These are phyloP conservation scores for Hawksworthiomyces lignivorus DNA, from an alignment of 2,329 filamentous ascomycete species.

Conservation along the genomic window DNA sequence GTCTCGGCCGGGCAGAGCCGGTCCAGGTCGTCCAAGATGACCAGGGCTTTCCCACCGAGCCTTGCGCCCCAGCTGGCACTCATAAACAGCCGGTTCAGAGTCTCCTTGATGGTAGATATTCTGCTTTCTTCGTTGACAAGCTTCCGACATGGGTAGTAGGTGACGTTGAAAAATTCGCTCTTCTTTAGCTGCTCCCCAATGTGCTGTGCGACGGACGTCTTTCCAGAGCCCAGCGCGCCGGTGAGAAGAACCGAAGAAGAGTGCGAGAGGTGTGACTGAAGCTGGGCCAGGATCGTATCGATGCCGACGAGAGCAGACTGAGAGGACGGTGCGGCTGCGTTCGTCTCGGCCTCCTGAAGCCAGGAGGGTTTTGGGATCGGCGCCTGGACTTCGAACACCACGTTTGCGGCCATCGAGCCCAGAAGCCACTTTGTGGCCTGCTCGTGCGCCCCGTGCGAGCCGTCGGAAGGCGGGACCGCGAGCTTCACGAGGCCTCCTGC, in stretches of 20 bases:
- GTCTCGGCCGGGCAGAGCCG: slow-evolving; percentile 89
- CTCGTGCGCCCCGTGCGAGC: slow-evolving; percentile 21
- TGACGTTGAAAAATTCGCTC: slow-evolving; percentile 69
- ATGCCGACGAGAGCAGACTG: slow-evolving; percentile 68
- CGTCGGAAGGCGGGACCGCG: slow-evolving; percentile 33
- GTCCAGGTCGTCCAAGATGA: slow-evolving; percentile 89
- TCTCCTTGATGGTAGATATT: slow-evolving; percentile 86
- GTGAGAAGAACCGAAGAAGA: slow-evolving; percentile 85
- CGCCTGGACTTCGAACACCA: slow-evolving; percentile 67
- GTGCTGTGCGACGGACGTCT: slow-evolving; percentile 71
- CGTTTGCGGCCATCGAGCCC: slow-evolving; percentile 61
- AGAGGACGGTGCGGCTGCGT: slow-evolving; percentile 30
- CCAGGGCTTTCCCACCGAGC: slow-evolving; percentile 72
- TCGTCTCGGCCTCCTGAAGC: slow-evolving; percentile 27
- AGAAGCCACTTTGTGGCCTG: slow-evolving; percentile 58
- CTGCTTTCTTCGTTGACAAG: slow-evolving; percentile 86
- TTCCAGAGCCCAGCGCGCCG: slow-evolving; percentile 83
- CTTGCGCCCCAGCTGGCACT: slow-evolving; percentile 85
- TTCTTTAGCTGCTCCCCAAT: slow-evolving; percentile 66
- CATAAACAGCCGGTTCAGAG: slow-evolving; percentile 75
- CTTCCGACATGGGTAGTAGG: slow-evolving; percentile 80
- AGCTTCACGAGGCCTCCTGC: slow-evolving; percentile 79
- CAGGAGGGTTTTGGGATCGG: slow-evolving; percentile 60
- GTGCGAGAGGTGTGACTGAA: slow-evolving; percentile 70
- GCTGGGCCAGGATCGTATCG: slow-evolving; percentile 63